phyloP scores from a whole-genome alignment of 192 early-diverging fungal species.

The Pilobolus umbonatus region DNA sequence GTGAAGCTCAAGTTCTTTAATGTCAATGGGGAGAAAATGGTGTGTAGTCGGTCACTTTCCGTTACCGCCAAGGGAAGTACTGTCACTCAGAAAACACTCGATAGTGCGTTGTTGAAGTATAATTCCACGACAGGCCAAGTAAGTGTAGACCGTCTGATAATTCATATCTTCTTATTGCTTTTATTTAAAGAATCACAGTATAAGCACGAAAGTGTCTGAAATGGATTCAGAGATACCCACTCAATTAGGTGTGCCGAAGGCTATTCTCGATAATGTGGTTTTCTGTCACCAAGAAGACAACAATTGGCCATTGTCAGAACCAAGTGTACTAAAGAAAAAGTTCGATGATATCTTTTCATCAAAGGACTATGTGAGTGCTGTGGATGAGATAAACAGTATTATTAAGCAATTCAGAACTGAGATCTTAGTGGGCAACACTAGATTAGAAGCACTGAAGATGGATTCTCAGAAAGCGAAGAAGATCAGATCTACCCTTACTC shows the following conservation, averaged over 20 bases:
- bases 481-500: background rate
- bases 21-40: slow-evolving; percentile 67
- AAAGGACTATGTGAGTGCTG: slow-evolving; percentile 42
- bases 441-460: background rate
- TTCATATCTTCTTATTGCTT: slow-evolving; percentile 3
- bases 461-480: background rate
- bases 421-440: slow-evolving; percentile 17
- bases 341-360: slow-evolving; percentile 99
- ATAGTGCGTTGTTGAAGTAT: slow-evolving; percentile 59
- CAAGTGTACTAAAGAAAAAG: slow-evolving; percentile 82
- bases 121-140: slow-evolving; percentile 54
- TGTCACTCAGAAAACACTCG: slow-evolving; percentile 71
- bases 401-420: slow-evolving; percentile 56
- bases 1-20: slow-evolving; percentile 82
- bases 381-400: slow-evolving; percentile 35
- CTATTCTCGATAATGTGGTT: slow-evolving; percentile 96
- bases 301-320: slow-evolving; percentile 94
- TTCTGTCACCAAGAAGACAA: slow-evolving; percentile 99
- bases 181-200: slow-evolving; percentile 42
- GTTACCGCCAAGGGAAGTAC: slow-evolving; percentile 62
- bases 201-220: slow-evolving; percentile 80
- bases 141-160: background rate
- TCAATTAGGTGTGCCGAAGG: slow-evolving; percentile 84
- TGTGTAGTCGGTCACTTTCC: slow-evolving; percentile 71
- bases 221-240: slow-evolving; percentile 79